phyloP scores from a whole-genome alignment of 2,329 filamentous ascomycete genomes.

The Aspergillus pseudonomiae region DNA sequence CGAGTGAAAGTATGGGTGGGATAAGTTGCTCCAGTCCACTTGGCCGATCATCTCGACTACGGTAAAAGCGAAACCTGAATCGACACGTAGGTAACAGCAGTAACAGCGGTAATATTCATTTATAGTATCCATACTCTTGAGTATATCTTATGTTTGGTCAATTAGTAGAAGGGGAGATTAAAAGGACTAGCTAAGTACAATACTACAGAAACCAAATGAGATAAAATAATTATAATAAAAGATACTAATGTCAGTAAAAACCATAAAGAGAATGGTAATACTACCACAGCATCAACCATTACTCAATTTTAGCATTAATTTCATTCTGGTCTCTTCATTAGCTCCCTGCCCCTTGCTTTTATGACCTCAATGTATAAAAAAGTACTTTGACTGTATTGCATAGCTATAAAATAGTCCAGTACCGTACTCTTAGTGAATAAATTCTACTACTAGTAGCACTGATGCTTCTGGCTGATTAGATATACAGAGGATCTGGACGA shows the following conservation, averaged over 20 bases:
- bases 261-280: not conserved
- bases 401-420: not conserved
- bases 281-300: not conserved
- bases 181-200: not conserved
- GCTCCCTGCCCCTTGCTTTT: not conserved
- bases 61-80: conserved; percentile 6
- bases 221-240: not conserved
- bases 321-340: not conserved
- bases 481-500: not conserved
- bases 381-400: not conserved
- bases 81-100: conserved; percentile 8
- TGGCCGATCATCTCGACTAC: conserved; percentile 14
- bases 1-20: conserved; percentile 7
- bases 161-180: not conserved
- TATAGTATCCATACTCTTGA: not conserved
- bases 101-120: not conserved
- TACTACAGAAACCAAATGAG: not conserved
- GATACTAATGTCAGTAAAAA: not conserved
- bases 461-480: not conserved
- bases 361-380: not conserved
- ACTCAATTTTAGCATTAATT: not conserved
- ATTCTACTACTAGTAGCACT: not conserved
- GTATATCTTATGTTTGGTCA: not conserved
- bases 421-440: not conserved
- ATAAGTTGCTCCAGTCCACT: conserved; percentile 10